Conservation (phyloP, 2,329 filamentous ascomycete species). For the Penicillium sp. region DNA sequence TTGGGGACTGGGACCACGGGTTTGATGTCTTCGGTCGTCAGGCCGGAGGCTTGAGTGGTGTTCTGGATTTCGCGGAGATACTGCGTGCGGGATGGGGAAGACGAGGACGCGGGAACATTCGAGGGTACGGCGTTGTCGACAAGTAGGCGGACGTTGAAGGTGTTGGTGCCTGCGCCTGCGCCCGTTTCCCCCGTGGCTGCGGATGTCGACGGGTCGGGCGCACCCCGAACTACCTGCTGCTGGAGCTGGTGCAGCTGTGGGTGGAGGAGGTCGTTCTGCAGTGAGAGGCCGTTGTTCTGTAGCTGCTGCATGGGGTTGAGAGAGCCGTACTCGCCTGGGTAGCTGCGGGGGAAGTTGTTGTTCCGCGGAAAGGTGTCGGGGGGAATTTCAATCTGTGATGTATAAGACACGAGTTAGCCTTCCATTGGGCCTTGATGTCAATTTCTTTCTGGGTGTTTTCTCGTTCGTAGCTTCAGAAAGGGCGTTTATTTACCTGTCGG, state of each 20-base stretch:
- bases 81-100: too few species aligned
- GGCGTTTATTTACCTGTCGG: conserved; percentile 1
- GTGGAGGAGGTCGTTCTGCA: conserved; percentile 11
- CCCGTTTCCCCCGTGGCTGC: not conserved
- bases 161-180: conserved; percentile 2
- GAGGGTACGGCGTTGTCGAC: not conserved
- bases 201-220: not conserved
- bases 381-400: conserved; percentile 2
- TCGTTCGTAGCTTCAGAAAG: not conserved
- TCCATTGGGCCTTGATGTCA: not conserved
- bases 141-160: conserved; percentile 2
- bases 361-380: not conserved
- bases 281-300: conserved; percentile 7
- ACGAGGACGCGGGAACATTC: too few species aligned
- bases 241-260: conserved; percentile 6
- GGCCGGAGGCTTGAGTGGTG: too few species aligned
- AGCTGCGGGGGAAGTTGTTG: conserved; percentile 1
- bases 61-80: too few species aligned
- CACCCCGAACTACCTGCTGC: not conserved
- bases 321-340: conserved; percentile 8
- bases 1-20: too few species aligned
- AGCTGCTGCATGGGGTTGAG: conserved; percentile 14
- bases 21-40: too few species aligned
- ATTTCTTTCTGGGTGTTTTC: not conserved
- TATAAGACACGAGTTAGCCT: not conserved